Evolutionary conservation across 1,284 basidiomycete genomes (phyloP).

Genomic region (Malassezia psittaci): DNA sequence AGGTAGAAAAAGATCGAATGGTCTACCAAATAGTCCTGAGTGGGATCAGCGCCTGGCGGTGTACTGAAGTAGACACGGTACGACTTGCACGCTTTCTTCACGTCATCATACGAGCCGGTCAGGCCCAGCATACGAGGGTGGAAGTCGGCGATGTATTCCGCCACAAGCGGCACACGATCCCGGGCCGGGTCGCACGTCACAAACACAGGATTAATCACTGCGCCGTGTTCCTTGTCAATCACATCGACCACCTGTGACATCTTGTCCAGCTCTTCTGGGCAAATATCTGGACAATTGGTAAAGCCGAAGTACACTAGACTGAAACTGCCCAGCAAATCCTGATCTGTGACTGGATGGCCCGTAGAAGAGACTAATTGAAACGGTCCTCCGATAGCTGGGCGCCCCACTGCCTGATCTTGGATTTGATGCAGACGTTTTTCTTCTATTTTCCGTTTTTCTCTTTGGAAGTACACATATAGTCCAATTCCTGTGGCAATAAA

Average conservation of each 20-base stretch:
- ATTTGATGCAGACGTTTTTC: slow-evolving; percentile 24
- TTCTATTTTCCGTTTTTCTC: slow-evolving; percentile 59
- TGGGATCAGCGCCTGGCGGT: slow-evolving; percentile 66
- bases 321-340: slow-evolving; percentile 67
- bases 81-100: slow-evolving; percentile 80
- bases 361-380: slow-evolving; percentile 53
- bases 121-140: slow-evolving; percentile 81
- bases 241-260: slow-evolving; percentile 70
- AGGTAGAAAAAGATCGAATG: slow-evolving; percentile 85
- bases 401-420: slow-evolving; percentile 50
- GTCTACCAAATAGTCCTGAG: slow-evolving; percentile 75
- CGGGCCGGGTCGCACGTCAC: slow-evolving; percentile 92
- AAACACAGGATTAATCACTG: slow-evolving; percentile 62
- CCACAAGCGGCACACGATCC: slow-evolving; percentile 59
- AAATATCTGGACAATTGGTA: slow-evolving; percentile 79
- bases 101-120: slow-evolving; percentile 72
- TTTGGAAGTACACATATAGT: slow-evolving; percentile 76
- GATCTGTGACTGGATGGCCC: slow-evolving; percentile 59
- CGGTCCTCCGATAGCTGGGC: slow-evolving; percentile 75
- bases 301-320: slow-evolving; percentile 71
- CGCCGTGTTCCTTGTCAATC: slow-evolving; percentile 55
- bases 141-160: slow-evolving; percentile 56
- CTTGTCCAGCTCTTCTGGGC: slow-evolving; percentile 95
- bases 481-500: slow-evolving; percentile 73
- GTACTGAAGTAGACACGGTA: slow-evolving; percentile 96